These are phyloP conservation scores for Blastomyces emzantsi DNA, from an alignment of 2,329 filamentous ascomycete species.

Conservation along the genomic window DNA sequence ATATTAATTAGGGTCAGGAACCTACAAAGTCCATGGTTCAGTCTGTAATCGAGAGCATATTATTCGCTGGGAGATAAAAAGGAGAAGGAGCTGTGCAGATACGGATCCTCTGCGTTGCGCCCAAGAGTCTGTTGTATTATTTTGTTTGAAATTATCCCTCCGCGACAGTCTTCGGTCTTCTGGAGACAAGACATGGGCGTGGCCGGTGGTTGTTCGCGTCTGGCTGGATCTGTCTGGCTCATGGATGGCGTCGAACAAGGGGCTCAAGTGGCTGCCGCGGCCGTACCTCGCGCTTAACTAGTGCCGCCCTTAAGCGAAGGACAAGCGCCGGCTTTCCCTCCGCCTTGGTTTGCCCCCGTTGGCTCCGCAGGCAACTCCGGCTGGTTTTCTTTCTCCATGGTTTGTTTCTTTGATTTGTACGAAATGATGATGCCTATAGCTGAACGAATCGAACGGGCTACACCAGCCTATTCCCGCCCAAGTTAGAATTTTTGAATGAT, in stretches of 20 bases:
- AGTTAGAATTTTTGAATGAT: not conserved
- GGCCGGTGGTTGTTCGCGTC: too few relatives aligned
- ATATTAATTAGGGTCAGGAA: conserved; percentile 11
- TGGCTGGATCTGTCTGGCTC: too few relatives aligned
- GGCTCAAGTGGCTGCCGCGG: too few relatives aligned
- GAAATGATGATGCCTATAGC: not conserved
- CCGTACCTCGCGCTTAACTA: not conserved
- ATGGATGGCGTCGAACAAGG: too few relatives aligned
- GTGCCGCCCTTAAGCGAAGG: not conserved
- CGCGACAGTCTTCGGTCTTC: too few relatives aligned
- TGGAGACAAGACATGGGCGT: too few relatives aligned
- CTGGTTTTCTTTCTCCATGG: not conserved
- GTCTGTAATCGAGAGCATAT: conserved; percentile 4
- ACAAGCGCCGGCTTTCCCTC: not conserved
- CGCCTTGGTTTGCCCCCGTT: not conserved
- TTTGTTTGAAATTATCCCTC: too few relatives aligned
- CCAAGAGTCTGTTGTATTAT: too few relatives aligned
- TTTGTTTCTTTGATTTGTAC: not conserved
- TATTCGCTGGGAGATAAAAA: not conserved
- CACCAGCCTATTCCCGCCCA: not conserved
- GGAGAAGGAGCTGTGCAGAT: too few relatives aligned
- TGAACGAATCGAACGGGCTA: not conserved
- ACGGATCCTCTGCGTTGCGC: too few relatives aligned
- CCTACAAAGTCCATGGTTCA: conserved; percentile 39
- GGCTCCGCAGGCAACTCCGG: too few relatives aligned